A percentile compares a stretch with the other conserved stretches of the same genome.
Evolutionary conservation across 2,329 filamentous ascomycete genomes (phyloP).

Genomic region (Bisporella sp.): DNA sequence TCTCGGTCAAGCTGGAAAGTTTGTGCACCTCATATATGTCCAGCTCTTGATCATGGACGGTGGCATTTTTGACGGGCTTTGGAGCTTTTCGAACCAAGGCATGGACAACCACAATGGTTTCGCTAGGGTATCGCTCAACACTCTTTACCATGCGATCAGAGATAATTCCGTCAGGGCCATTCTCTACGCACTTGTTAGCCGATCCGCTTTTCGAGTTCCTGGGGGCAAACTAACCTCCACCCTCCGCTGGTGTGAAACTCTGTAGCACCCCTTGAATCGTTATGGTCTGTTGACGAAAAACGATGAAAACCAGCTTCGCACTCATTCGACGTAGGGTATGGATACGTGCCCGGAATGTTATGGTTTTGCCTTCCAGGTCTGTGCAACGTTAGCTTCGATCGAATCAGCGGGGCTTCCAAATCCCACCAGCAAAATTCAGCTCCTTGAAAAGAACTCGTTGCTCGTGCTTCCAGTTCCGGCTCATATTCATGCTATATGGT

Average conservation of each 20-base stretch:
- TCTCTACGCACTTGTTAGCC: constrained; percentile 6
- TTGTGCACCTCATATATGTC: constrained; percentile 60
- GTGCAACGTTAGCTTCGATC: neutral
- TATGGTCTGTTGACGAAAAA: constrained; percentile 76
- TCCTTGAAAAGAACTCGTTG: constrained; percentile 25
- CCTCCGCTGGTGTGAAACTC: constrained; percentile 15
- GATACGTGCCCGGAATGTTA: constrained; percentile 59
- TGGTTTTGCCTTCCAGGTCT: constrained; percentile 21
- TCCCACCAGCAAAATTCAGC: constrained; percentile 22
- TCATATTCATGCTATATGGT: constrained; percentile 28
- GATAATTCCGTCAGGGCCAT: constrained; percentile 28
- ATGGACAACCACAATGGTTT: constrained; percentile 70
- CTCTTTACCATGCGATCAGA: constrained; percentile 76
- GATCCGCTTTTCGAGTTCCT: neutral
- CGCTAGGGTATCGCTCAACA: constrained; percentile 74
- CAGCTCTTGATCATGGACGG: constrained; percentile 70
- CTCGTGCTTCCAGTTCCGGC: constrained; percentile 24
- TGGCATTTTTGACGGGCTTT: constrained; percentile 67
- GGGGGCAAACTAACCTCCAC: constrained; percentile 12
- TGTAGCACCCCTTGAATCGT: constrained; percentile 78
- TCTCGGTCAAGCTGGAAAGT: constrained; percentile 51
- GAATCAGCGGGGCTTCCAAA: neutral
- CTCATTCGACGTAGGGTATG: constrained; percentile 79
- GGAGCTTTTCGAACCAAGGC: constrained; percentile 68
- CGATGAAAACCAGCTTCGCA: constrained; percentile 73